Evolutionary conservation across 129 eudicot species (phyloP), one percentile per base, ranked within the genome.

Genomic region (Kitagawia praeruptora): DNA sequence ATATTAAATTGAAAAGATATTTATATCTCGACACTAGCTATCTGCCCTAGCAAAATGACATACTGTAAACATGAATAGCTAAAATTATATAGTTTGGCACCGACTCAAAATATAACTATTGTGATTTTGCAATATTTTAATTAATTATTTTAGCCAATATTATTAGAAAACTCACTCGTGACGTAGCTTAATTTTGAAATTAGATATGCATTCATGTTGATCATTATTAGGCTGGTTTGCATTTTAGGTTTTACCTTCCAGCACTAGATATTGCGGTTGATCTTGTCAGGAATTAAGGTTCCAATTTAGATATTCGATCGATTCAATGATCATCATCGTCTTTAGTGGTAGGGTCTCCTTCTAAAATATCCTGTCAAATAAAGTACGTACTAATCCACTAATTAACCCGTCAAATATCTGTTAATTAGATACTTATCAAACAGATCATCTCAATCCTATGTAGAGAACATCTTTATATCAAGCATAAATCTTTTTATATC

Each of bases 181-280:
- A 34, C 47, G 9, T 58, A 9, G 10, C 16, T 49, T 3, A 49
- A 16, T 49, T 49, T 49, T 0, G 14, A 49, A 15, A 49, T 49
- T 16, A 4, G 19, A 49, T 34, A 34, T 1, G 37, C 6, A 49
- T 49, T 49, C 56, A 21, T 2, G 21, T 15, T 58, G 31, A 58
- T 58, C 67, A 58, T 56, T 18, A 34, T 34, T 34, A 34, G 12
- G 1, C 23, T 23, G 11, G 28, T 58, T 58, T n/a, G 6, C 2
- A 34, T 34, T 34, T 34, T 34, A 34, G 37, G 1, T 0, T 58
- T 5, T 58, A 58, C 67, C 67, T 54, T 58, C 67, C 31, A 8
- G 14, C 67, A 58, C 67, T 58, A 21, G 66, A 61, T 61, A 61
- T 61, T 61, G 69, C 69, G 69, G 69, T n/a, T 61, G 34, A 61